Evolutionary conservation across 768 basidiomycete species (phyloP), one percentile per base, ranked within the genome.

Genomic region (Boletus subcaerulescens): DNA sequence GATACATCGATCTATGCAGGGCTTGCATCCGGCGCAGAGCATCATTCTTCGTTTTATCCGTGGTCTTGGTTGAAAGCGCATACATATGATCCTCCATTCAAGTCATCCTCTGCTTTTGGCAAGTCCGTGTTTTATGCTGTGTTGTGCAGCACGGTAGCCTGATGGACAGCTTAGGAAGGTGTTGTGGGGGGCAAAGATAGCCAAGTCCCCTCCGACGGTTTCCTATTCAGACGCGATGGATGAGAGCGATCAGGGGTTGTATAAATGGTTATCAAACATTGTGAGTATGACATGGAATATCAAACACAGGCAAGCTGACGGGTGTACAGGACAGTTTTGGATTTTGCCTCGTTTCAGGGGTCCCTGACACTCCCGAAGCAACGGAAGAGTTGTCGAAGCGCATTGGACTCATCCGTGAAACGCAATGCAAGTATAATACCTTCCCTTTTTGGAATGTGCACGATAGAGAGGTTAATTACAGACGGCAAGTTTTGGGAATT

Each of bases 401-500:
- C 33, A 93, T 98, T 56, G 88, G 84, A 4, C 91, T 90, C 64
- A 94, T 97, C 54, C 83, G 95, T 42, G 86, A 96, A 70, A 98
- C 96, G 0, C 85, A 87, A 48, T 87, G 84, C 80, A 51, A 61
- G 57, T 52, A 45, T 3, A 43, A 5, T 5, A 5, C 12, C 14
- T 58, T 55, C 56, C 56, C 17, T 50, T 57, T 40, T 13, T 4
- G 20, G 48, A 10, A n/a, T 33, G 18, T 29, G 32, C 12, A 18
- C 22, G 46, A 47, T 56, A 78, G 80, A 65, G 79, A 77, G 75
- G 20, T 18, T 71, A 11, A 54, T 66, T 52, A 3, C 45, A 94
- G 93, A 98, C 64, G 96, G 95, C 33, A 86, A 84, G 53, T 95
- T 98, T 72, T 99, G 96, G 95, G 93, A 98, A 65, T 96, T 98